A percentile compares a stretch with the other conserved stretches of the same genome.
phyloP scores from a whole-genome alignment of 805 yeast species.

The Cyberlindnera galapagoensis region DNA sequence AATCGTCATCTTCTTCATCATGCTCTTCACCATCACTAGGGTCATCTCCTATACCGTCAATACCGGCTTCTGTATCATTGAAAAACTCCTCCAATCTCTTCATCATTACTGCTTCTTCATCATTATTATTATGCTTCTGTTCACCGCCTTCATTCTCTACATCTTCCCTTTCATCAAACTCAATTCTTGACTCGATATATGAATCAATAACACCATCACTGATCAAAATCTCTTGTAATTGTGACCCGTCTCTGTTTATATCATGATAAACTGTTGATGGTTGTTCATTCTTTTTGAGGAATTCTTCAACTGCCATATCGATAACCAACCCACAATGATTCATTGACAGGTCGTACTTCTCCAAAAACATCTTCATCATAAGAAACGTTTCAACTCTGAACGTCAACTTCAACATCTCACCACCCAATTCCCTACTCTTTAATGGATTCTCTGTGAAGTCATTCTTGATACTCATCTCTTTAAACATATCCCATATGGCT shows the following conservation, averaged over 20 bases:
- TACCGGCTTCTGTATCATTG: conserved; percentile 19
- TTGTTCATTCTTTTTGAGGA: not conserved
- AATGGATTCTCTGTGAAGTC: not conserved
- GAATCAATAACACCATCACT: conserved; percentile 13
- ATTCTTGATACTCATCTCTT: conserved; percentile 4
- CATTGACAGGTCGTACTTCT: not conserved
- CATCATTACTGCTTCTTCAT: conserved; percentile 21
- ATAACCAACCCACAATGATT: conserved; percentile 6
- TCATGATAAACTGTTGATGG: not conserved
- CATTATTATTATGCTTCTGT: not conserved
- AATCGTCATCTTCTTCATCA: conserved; percentile 2
- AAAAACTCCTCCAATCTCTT: conserved; percentile 21
- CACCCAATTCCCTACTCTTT: not conserved
- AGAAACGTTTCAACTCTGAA: conserved; percentile 16
- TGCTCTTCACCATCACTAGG: conserved; percentile 7
- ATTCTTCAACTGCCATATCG: conserved; percentile 1
- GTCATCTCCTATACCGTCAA: conserved; percentile 21
- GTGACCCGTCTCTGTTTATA: no score
- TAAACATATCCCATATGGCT: conserved; percentile 6
- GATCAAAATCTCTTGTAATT: conserved; percentile 26
- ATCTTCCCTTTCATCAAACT: conserved; percentile 8
- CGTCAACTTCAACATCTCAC: conserved; percentile 16
- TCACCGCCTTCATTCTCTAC: conserved; percentile 1
- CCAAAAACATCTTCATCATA: conserved; percentile 10
- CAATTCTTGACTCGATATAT: conserved; percentile 11